A percentile compares a stretch with the other conserved stretches of the same genome.
Evolutionary conservation across 805 yeast genomes (phyloP).

Genomic region (Sugiyamaella valdiviana): DNA sequence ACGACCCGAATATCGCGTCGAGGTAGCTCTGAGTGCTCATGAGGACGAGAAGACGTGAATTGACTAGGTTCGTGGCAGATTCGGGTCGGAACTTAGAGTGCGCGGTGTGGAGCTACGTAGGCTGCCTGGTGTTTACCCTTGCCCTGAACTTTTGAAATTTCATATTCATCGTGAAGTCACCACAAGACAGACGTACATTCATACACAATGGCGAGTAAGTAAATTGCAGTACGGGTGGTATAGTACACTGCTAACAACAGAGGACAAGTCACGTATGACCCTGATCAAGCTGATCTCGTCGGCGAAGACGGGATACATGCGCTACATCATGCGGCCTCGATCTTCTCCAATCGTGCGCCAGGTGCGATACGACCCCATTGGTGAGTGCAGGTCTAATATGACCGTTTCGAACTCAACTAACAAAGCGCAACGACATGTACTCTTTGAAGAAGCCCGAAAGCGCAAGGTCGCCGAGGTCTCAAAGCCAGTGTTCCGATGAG

Average conservation of each 20-base stretch:
- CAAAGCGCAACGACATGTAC: conserved; percentile 76
- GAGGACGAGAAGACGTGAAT: not conserved
- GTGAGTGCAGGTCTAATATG: conserved; percentile 23
- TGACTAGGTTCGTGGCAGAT: no score
- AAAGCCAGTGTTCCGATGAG: conserved; percentile 24
- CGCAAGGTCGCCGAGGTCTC: conserved; percentile 51
- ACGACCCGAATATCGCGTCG: conserved; percentile 23
- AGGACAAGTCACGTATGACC: conserved; percentile 71
- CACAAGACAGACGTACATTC: not conserved
- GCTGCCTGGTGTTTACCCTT: not conserved
- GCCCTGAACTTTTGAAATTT: not conserved
- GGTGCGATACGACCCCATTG: conserved; percentile 77
- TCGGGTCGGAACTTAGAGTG: no score
- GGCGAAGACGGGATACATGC: conserved; percentile 83
- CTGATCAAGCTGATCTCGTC: conserved; percentile 81
- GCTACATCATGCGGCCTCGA: conserved; percentile 76
- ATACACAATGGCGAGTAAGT: conserved; percentile 14
- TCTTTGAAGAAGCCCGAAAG: conserved; percentile 83
- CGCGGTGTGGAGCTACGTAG: not conserved
- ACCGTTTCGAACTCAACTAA: conserved; percentile 1
- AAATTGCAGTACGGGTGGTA: not conserved
- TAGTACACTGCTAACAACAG: conserved; percentile 20
- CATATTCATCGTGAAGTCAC: conserved; percentile 26
- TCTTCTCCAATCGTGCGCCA: conserved; percentile 72
- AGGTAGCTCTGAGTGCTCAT: conserved; percentile 15